Conservation (phyloP, 352 stramenopile species). For the Pythium aquatile region DNA sequence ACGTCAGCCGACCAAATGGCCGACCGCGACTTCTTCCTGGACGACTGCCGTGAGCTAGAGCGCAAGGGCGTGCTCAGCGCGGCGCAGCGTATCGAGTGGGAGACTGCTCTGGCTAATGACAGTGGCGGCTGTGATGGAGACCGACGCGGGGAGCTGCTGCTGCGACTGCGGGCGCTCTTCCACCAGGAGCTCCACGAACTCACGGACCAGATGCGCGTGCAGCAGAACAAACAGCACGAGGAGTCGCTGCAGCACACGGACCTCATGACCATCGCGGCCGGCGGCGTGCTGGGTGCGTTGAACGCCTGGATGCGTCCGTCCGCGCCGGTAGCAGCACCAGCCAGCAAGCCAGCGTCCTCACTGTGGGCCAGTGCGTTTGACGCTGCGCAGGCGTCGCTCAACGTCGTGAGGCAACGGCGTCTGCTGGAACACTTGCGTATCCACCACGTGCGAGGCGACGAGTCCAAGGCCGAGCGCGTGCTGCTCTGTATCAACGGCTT, state of each 20-base stretch:
- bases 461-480: constrained; percentile 50
- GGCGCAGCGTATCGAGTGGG: constrained; percentile 35
- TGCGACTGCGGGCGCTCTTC: constrained; percentile 34
- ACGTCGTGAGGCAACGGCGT: constrained; percentile 61
- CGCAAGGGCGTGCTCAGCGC: constrained; percentile 25
- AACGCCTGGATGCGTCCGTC: constrained; percentile 60
- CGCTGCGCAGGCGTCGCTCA: constrained; percentile 69
- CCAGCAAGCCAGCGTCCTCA: constrained; percentile 22
- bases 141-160: not conserved
- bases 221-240: constrained; percentile 53
- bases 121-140: not conserved
- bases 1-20: constrained; percentile 2
- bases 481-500: constrained; percentile 85
- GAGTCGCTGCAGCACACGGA: constrained; percentile 50
- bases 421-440: constrained; percentile 68
- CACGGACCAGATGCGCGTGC: constrained; percentile 43
- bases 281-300: constrained; percentile 59
- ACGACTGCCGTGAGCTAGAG: constrained; percentile 19
- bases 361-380: constrained; percentile 76
- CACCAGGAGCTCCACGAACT: constrained; percentile 44
- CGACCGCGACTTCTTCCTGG: constrained; percentile 13
- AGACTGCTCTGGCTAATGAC: constrained; percentile 11
- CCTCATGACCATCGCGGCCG: constrained; percentile 56
- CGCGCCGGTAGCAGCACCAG: not conserved
- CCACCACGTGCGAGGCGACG: constrained; percentile 63